Evolutionary conservation across 768 basidiomycete species (phyloP), one percentile per base, ranked within the genome.

Genomic region (Trametes gibbosa): DNA sequence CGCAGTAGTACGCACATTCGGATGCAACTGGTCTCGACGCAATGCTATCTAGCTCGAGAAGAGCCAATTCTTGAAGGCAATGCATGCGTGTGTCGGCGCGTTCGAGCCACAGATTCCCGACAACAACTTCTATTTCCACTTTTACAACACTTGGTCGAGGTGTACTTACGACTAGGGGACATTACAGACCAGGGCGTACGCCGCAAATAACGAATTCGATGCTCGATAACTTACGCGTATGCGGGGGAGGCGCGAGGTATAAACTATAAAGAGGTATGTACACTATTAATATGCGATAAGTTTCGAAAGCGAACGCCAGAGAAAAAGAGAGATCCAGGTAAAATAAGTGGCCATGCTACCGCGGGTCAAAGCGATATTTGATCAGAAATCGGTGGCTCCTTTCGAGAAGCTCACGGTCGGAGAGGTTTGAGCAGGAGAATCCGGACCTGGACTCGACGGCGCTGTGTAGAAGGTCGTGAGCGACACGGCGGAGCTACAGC

Each of bases 381-480:
- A 32, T 45, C 43, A 23, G 19, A 45, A 24, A 17, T 35, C 6
- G 7, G 34, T 35, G 14, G 7, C 14, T 4, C 13, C 37, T 3
- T 39, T 5, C 37, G 37, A 21, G 42, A 25, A 13, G 6, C 47
- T 39, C 27, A 56, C 12, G 25, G 40, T 9, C 17, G 55, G 45
- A 3, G 37, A 55, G 24, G 46, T 9, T 24, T 40, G 35, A 9
- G 34, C 50, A 2, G 53, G 54, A 17, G 54, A 56, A 1, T 40
- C 43, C 10, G 53, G 55, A 2, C n/a, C 40, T 39, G 55, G 27
- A 29, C 58, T 59, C 19, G 58, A 52, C 1, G 49, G 49, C 17
- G 64, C 64, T 13, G 45, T 62, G 54, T 62, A 62, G 48, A 65
- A 65, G 46, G 60, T 56, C 24, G 59, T 35, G n/a, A 21, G 41